phyloP scores from a whole-genome alignment of 2,329 filamentous ascomycete species.

The Lizonia empirigonia region DNA sequence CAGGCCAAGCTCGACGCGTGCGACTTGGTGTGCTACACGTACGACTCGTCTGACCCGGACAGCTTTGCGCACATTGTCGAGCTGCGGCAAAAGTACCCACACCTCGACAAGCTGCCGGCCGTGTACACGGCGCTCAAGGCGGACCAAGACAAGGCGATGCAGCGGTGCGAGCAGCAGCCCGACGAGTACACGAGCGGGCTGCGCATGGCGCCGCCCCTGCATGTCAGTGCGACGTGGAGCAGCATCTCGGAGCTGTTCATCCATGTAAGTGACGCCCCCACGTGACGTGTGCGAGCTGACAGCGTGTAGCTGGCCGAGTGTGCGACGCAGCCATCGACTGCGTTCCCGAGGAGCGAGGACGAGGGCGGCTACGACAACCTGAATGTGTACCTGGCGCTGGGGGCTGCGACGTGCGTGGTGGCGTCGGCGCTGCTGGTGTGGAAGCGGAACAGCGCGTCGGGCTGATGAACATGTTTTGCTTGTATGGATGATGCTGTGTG shows the following conservation, averaged over 20 bases:
- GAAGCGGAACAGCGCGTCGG: conserved; percentile 52
- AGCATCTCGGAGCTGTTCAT: conserved; percentile 96
- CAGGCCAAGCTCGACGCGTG: conserved; percentile 87
- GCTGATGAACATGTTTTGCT: too few relatives aligned
- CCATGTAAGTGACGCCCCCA: conserved; percentile 49
- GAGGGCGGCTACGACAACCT: conserved; percentile 77
- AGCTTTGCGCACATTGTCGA: conserved; percentile 91
- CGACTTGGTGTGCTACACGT: conserved; percentile 92
- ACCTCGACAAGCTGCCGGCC: conserved; percentile 85
- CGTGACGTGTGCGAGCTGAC: conserved; percentile 22
- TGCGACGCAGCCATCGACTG: conserved; percentile 85
- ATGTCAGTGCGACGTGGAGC: conserved; percentile 93
- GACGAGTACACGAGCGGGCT: conserved; percentile 86
- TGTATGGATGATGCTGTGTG: too few relatives aligned
- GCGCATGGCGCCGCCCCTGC: conserved; percentile 88
- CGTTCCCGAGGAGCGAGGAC: conserved; percentile 88
- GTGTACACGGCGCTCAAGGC: conserved; percentile 95
- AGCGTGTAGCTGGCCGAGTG: conserved; percentile 75
- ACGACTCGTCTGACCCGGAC: conserved; percentile 95
- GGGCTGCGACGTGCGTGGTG: conserved; percentile 67
- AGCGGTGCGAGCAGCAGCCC: conserved; percentile 83
- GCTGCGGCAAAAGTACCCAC: conserved; percentile 76
- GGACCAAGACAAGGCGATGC: conserved; percentile 95
- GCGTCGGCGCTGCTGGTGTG: conserved; percentile 66
- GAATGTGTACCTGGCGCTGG: conserved; percentile 82